Percentiles rank a stretch among this genome's conserved stretches.
phyloP scores from a whole-genome alignment of 176 grass and related monocot genomes.

The Metroxylon sagu region DNA sequence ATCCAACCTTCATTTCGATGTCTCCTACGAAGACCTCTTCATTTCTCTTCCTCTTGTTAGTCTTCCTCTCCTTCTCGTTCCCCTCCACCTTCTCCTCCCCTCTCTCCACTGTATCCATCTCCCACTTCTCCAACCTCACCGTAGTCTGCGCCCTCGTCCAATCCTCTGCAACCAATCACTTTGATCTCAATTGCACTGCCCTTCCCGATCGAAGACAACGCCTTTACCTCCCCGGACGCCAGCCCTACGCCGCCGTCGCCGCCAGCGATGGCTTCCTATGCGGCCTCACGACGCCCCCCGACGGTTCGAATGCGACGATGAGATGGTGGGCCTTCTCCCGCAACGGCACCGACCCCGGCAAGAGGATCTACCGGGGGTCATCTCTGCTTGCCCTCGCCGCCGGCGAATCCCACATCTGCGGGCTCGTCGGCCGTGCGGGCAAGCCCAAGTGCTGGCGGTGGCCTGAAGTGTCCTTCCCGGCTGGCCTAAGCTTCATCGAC shows the following conservation, averaged over 20 bases:
- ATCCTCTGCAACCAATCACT: background rate
- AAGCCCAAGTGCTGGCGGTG: constrained; percentile 61
- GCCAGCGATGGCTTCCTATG: constrained; percentile 62
- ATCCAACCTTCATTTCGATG: no score
- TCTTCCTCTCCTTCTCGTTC: background rate
- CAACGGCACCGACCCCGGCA: constrained; percentile 13
- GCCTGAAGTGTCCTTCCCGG: constrained; percentile 18
- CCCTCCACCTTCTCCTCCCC: constrained; percentile 17
- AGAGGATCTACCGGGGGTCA: constrained; percentile 54
- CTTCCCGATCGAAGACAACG: constrained; percentile 22
- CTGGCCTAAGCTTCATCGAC: constrained; percentile 25
- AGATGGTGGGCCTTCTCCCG: constrained; percentile 68
- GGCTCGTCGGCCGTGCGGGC: constrained; percentile 29
- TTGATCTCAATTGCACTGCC: constrained; percentile 51
- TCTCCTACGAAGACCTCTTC: no score
- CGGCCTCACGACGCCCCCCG: constrained; percentile 30
- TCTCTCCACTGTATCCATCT: constrained; percentile 61
- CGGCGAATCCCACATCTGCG: constrained; percentile 62
- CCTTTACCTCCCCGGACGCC: background rate
- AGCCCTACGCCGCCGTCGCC: constrained; percentile 67
- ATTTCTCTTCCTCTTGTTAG: background rate
- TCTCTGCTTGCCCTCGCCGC: constrained; percentile 35
- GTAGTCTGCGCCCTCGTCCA: constrained; percentile 59
- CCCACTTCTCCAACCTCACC: constrained; percentile 21
- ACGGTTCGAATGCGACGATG: constrained; percentile 41